phyloP scores from a whole-genome alignment of 2,329 filamentous ascomycete genomes.

The Byssochlamys sp. region DNA sequence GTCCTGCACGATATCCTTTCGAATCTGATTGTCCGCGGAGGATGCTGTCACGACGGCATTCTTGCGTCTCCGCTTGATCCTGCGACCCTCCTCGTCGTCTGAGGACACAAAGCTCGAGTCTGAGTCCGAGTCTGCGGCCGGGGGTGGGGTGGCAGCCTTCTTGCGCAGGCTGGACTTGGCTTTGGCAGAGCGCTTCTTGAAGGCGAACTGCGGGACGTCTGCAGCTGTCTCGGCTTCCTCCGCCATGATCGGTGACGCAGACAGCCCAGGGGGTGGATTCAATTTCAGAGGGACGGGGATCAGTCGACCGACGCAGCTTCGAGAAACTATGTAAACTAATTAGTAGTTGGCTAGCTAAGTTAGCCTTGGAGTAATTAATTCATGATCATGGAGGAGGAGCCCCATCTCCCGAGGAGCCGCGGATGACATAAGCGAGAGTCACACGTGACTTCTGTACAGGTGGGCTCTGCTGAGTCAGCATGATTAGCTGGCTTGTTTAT shows the following conservation, averaged over 20 bases:
- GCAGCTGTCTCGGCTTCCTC: constrained; percentile 17
- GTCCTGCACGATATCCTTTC: constrained; percentile 40
- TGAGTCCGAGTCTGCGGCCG: constrained; percentile 47
- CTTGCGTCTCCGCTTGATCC: constrained; percentile 70
- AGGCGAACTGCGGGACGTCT: constrained; percentile 36
- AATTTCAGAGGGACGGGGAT: not conserved
- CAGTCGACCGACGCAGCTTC: not conserved
- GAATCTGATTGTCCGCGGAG: constrained; percentile 32
- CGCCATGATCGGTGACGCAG: constrained; percentile 14
- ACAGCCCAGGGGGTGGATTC: not conserved
- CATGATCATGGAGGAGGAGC: not conserved
- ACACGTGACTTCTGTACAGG: not conserved
- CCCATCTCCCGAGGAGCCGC: not conserved
- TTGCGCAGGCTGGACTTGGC: constrained; percentile 70
- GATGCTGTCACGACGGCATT: constrained; percentile 59
- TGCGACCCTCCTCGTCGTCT: constrained; percentile 65
- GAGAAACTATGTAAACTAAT: constrained; percentile 2
- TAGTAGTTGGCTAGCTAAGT: too few relatives aligned
- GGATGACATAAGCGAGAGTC: not conserved
- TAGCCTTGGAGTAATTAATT: too few relatives aligned
- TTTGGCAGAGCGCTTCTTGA: constrained; percentile 78
- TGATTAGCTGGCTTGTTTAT: too few relatives aligned
- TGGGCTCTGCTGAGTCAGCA: too few relatives aligned
- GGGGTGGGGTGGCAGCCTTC: constrained; percentile 67
- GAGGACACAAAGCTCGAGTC: constrained; percentile 56